Evolutionary conservation across 2,329 filamentous ascomycete species (phyloP).

Genomic region (Byssochlamys sp.): DNA sequence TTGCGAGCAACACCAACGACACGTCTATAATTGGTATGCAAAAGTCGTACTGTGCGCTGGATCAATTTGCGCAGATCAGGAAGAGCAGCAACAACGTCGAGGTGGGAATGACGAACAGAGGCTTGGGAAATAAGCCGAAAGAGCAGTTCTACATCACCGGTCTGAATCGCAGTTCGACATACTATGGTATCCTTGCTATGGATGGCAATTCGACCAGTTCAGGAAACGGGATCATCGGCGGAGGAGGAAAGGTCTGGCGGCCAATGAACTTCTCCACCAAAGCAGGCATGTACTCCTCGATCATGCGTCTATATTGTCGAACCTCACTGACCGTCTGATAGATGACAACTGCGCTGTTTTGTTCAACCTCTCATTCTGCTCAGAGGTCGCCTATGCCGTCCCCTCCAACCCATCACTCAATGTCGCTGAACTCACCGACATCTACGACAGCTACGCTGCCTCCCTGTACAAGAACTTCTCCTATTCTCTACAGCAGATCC

Average conservation of each 20-base stretch:
- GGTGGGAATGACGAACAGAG: constrained; percentile 59
- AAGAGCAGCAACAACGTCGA: constrained; percentile 51
- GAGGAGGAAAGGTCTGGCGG: constrained; percentile 67
- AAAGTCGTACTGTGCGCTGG: constrained; percentile 73
- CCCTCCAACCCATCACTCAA: constrained; percentile 66
- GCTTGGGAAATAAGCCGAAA: constrained; percentile 58
- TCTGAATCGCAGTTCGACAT: constrained; percentile 61
- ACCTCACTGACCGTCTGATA: constrained; percentile 16
- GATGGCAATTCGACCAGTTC: constrained; percentile 46
- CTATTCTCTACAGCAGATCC: constrained; percentile 71
- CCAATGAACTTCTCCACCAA: constrained; percentile 69
- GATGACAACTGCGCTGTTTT: constrained; percentile 78
- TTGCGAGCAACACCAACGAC: constrained; percentile 55
- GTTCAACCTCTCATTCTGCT: constrained; percentile 79
- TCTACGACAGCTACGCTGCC: constrained; percentile 70
- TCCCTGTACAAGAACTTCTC: constrained; percentile 66
- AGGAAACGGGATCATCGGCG: constrained; percentile 49
- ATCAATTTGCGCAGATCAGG: constrained; percentile 54
- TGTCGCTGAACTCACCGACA: constrained; percentile 51
- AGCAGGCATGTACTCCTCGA: constrained; percentile 46
- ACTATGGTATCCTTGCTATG: constrained; percentile 63
- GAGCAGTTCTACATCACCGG: constrained; percentile 79
- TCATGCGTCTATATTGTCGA: not conserved
- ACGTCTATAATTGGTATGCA: constrained; percentile 57
- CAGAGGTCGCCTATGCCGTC: constrained; percentile 80